Evolutionary conservation across 2,329 filamentous ascomycete species (phyloP).

Genomic region (Allantophomopsis lycopodina): DNA sequence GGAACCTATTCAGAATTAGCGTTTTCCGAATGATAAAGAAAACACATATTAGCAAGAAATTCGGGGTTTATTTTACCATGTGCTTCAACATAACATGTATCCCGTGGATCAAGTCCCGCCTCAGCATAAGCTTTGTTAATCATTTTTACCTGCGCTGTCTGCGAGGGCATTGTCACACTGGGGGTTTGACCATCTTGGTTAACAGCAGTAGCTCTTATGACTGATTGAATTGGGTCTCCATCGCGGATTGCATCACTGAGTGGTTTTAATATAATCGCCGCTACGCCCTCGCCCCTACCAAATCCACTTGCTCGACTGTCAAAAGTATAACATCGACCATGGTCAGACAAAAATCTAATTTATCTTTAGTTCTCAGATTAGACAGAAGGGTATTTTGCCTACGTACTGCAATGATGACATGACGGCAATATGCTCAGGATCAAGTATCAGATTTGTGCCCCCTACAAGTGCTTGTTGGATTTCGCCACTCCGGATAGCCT

Average conservation of each 20-base stretch:
- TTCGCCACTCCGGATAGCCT: background rate
- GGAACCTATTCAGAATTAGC: background rate
- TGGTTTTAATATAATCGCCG: constrained; percentile 25
- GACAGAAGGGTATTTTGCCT: background rate
- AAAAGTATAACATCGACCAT: constrained; percentile 13
- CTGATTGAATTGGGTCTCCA: constrained; percentile 39
- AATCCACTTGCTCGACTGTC: constrained; percentile 29
- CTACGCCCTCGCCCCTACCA: constrained; percentile 27
- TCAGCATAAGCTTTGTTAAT: constrained; percentile 1
- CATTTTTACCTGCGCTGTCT: constrained; percentile 20
- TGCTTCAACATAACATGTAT: background rate
- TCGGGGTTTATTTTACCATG: no score
- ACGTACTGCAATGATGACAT: constrained; percentile 2
- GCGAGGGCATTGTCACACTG: constrained; percentile 40
- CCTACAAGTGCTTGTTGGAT: constrained; percentile 2
- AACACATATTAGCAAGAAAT: no score
- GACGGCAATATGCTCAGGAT: constrained; percentile 5
- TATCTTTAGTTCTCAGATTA: background rate
- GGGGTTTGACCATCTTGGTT: constrained; percentile 46
- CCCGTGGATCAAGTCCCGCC: constrained; percentile 1
- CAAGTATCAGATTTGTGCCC: constrained; percentile 6
- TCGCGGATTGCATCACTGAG: constrained; percentile 33
- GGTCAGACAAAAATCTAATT: constrained; percentile 1
- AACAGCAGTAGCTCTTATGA: constrained; percentile 34
- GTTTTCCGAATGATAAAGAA: no score